A percentile compares a stretch with the other conserved stretches of the same genome.
Conservation (phyloP, 1,284 basidiomycete genomes). For the Cryptococcus floricola region DNA sequence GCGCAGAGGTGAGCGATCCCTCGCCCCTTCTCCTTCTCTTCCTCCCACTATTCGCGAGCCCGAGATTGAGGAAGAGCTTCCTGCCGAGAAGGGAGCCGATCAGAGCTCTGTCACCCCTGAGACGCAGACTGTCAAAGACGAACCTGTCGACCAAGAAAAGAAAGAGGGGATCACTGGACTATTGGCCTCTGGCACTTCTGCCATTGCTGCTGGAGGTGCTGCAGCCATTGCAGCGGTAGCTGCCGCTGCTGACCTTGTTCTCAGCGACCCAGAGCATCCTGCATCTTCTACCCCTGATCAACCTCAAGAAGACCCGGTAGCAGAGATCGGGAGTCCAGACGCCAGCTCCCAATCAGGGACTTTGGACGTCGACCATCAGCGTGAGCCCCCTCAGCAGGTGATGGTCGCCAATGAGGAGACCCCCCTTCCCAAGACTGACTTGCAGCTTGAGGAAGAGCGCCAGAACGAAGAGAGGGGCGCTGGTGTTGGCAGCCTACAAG, state of each 20-base stretch:
- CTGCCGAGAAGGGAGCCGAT: neutral
- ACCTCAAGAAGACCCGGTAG: too few relatives aligned
- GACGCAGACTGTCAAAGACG: too few relatives aligned
- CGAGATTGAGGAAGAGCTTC: neutral
- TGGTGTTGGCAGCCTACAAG: slow-evolving; percentile 31
- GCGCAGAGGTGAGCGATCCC: neutral
- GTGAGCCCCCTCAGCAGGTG: slow-evolving; percentile 39
- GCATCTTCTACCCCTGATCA: too few relatives aligned
- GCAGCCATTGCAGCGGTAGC: neutral
- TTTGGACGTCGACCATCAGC: slow-evolving; percentile 19
- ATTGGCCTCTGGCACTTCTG: neutral
- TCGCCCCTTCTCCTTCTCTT: neutral
- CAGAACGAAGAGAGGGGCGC: slow-evolving; percentile 28
- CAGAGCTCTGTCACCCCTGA: too few relatives aligned
- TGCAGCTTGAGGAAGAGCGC: slow-evolving; percentile 22
- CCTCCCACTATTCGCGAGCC: neutral
- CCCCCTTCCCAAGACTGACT: slow-evolving; percentile 31
- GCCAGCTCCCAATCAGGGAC: slow-evolving; percentile 10
- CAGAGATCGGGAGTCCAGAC: too few relatives aligned
- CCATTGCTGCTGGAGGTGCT: neutral
- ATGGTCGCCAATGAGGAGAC: slow-evolving; percentile 37
- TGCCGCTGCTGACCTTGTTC: neutral
- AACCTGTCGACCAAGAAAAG: too few relatives aligned
- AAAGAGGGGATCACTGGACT: too few relatives aligned
- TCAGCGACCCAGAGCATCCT: neutral